Evolutionary conservation across 2,329 filamentous ascomycete species (phyloP), one percentile per base, ranked within the genome.

Genomic region (Ceratocystis papillata): DNA sequence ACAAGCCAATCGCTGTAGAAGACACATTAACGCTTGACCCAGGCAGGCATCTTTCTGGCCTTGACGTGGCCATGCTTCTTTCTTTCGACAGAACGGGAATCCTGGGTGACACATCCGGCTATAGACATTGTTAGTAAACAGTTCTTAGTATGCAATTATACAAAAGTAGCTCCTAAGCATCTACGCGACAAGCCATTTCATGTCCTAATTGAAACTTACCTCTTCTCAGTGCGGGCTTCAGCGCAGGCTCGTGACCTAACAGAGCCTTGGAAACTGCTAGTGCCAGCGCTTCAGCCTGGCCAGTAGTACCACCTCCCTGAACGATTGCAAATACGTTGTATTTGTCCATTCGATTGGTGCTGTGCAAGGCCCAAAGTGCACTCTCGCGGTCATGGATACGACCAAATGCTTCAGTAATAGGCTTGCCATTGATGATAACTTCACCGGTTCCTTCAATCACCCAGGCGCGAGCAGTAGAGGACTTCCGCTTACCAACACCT

Each of bases 31-130:
- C 83, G 79, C 85, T 96, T 97, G 82, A 97, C 92, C 94, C 95
- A 99, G 72, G 94, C 84, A 68, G 93, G 93, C 85, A 88, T 95
- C 86, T 99, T 99, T 78, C 94, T 89, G 67, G 94, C 93, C 83
- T 99, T 99, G 79, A 96, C 77, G 73, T 90, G 90, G 71, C 94
- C 95, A 67, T 90, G 85, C 84, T 99, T 97, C 87, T 99, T 99
- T 76, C 94, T 93, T 79, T 99, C 94, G 71, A 99, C 95, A 73
- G 82, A 86, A 79, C 93, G 90, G 67, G 87, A 84, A 79, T 99
- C 93, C 73, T 93, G 88, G 64, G 92, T 95, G 70, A 99, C 84
- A 76, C 88, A 91, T 69, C 95, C 95, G 74, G 93, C 94, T 99
- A 76, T 73, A 73, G 69, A 69, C 67, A 63, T 65, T 69, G 76